A percentile compares a stretch with the other conserved stretches of the same genome.
Evolutionary conservation across 805 yeast species (phyloP).

Genomic region (Isabelozyma rhagii): DNA sequence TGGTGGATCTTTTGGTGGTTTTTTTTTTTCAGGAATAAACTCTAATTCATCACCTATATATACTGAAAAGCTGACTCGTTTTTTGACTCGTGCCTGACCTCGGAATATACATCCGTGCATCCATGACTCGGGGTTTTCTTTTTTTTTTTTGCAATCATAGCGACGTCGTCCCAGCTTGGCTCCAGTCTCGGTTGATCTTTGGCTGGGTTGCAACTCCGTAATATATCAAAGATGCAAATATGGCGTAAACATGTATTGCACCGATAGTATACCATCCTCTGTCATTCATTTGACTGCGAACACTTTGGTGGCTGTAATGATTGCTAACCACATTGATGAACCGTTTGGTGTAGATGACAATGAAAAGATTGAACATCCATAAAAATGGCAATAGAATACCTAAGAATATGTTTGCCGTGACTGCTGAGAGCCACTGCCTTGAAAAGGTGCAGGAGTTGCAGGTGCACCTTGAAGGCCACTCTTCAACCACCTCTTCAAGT

Average conservation of each 20-base stretch:
- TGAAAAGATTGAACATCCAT: slow-evolving; percentile 13
- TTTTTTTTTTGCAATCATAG: background rate
- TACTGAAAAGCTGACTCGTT: background rate
- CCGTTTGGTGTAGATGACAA: slow-evolving; percentile 3
- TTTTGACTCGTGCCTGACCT: background rate
- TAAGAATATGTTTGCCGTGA: slow-evolving; percentile 3
- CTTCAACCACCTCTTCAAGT: background rate
- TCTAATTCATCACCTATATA: background rate
- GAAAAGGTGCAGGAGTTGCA: background rate
- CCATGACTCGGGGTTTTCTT: background rate
- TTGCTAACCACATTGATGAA: background rate
- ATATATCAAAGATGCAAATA: background rate
- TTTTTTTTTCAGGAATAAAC: background rate
- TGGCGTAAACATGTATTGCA: background rate
- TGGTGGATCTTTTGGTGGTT: background rate
- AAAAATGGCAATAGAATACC: slow-evolving; percentile 16
- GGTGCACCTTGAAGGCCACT: background rate
- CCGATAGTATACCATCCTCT: background rate
- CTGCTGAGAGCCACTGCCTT: background rate
- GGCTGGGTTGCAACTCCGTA: background rate
- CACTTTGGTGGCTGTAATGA: background rate
- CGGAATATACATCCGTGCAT: background rate
- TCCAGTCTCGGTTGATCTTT: background rate
- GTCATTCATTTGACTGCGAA: background rate
- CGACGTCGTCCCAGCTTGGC: too few species aligned